Evolutionary conservation across 1,284 basidiomycete genomes (phyloP).

Genomic region (Irpex lacteus): DNA sequence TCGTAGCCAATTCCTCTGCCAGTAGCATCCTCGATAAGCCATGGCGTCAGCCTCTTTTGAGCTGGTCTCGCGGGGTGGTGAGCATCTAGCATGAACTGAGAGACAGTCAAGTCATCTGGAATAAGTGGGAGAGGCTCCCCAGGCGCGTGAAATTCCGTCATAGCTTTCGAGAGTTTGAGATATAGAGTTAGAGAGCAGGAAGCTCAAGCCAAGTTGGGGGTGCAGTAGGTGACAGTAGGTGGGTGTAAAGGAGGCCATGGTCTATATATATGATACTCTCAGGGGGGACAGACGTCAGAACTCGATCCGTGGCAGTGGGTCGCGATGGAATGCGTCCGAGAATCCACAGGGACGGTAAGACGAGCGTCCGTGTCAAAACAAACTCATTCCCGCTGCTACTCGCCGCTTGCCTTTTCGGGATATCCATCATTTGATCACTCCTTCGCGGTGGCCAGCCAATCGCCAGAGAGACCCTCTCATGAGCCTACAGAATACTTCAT

Average conservation of each 20-base stretch:
- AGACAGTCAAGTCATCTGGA: constrained; percentile 69
- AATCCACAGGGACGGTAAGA: background rate
- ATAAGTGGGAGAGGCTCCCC: constrained; percentile 43
- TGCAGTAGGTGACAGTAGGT: background rate
- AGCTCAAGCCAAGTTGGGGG: background rate
- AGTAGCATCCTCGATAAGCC: constrained; percentile 24
- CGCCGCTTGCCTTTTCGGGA: background rate
- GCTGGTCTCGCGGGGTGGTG: constrained; percentile 47
- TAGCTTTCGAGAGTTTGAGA: background rate
- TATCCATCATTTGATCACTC: background rate
- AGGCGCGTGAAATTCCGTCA: constrained; percentile 25
- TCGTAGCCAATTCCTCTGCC: constrained; percentile 20
- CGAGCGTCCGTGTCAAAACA: background rate
- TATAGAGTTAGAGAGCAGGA: background rate
- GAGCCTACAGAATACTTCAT: no score
- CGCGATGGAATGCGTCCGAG: background rate
- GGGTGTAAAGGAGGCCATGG: background rate
- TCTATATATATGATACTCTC: background rate
- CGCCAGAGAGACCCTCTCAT: no score
- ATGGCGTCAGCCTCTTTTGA: constrained; percentile 14
- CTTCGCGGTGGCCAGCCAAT: background rate
- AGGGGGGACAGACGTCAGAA: background rate
- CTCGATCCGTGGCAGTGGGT: background rate
- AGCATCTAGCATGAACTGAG: constrained; percentile 70
- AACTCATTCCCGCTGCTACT: background rate